Conservation (phyloP, 192 early-diverging fungal species). For the Oehlia diaphana region DNA sequence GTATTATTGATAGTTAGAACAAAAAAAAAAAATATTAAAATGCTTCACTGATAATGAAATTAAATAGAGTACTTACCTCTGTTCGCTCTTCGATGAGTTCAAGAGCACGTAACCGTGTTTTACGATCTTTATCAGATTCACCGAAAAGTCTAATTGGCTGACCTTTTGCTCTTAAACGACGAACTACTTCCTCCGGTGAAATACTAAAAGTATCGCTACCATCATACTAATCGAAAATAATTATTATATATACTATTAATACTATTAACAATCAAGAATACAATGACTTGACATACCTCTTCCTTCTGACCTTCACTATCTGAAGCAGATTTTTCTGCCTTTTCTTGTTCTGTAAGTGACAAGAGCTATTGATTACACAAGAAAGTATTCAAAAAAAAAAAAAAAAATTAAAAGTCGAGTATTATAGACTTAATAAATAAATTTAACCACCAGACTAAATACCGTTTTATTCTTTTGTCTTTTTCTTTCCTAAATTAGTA, state of each 20-base stretch:
- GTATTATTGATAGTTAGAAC: not conserved
- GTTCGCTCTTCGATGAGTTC: conserved; percentile 82
- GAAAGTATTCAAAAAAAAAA: not conserved
- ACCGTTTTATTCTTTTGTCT: conserved; percentile 29
- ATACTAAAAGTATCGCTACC: conserved; percentile 55
- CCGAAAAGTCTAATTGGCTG: conserved; percentile 93
- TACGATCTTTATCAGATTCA: conserved; percentile 79
- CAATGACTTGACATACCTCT: conserved; percentile 22
- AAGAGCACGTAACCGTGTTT: conserved; percentile 73
- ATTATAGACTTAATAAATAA: not conserved
- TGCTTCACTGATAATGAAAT: not conserved
- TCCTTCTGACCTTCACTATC: conserved; percentile 23
- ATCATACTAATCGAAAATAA: conserved; percentile 17
- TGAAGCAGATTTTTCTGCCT: conserved; percentile 26
- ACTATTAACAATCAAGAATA: too few relatives aligned
- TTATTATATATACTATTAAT: too few relatives aligned
- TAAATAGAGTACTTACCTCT: conserved; percentile 33
- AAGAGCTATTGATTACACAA: not conserved
- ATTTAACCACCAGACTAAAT: not conserved
- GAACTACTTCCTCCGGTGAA: conserved; percentile 71
- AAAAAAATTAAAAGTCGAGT: not conserved
- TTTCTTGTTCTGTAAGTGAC: conserved; percentile 31
- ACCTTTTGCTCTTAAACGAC: conserved; percentile 79
- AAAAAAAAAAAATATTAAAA: not conserved
- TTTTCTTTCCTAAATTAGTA: conserved; percentile 10